Evolutionary conservation across 139 green algal species (phyloP).

Genomic region (Zygnema cylindricum): DNA sequence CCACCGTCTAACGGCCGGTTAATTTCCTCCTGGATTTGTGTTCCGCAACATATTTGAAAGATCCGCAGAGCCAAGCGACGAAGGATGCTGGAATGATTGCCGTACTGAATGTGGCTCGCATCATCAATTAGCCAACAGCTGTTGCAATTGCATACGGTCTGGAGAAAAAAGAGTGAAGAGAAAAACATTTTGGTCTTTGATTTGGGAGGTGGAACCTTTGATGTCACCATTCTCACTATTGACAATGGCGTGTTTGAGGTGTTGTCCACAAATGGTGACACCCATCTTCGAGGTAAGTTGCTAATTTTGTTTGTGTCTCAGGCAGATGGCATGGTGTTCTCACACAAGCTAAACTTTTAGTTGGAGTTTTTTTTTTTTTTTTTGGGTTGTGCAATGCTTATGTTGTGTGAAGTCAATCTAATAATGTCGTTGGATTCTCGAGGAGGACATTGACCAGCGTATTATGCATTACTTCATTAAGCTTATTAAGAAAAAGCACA

Average conservation of each 20-base stretch:
- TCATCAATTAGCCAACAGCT: conserved; percentile 98
- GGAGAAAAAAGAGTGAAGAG: conserved; percentile 85
- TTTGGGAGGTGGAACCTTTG: conserved; percentile 97
- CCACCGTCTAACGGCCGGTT: neutral
- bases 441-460: conserved; percentile 98
- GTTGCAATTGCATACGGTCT: conserved; percentile 95
- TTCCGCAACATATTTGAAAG: conserved; percentile 96
- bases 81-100: conserved; percentile 90
- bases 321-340: neutral
- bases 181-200: conserved; percentile 99
- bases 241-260: conserved; percentile 98
- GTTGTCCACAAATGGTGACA: conserved; percentile 93
- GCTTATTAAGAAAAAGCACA: conserved; percentile 97
- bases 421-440: conserved; percentile 17
- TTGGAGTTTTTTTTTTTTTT: neutral
- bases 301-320: neutral
- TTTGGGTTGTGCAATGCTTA: conserved; percentile 36
- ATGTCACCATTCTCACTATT: conserved; percentile 98
- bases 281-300: conserved; percentile 83
- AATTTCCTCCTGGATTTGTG: neutral
- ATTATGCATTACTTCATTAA: conserved; percentile 99
- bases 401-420: neutral
- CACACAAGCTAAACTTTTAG: neutral
- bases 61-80: conserved; percentile 95
- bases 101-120: conserved; percentile 89